phyloP scores from a whole-genome alignment of 78 protist genomes.

The Trichosphaerium sp. region DNA sequence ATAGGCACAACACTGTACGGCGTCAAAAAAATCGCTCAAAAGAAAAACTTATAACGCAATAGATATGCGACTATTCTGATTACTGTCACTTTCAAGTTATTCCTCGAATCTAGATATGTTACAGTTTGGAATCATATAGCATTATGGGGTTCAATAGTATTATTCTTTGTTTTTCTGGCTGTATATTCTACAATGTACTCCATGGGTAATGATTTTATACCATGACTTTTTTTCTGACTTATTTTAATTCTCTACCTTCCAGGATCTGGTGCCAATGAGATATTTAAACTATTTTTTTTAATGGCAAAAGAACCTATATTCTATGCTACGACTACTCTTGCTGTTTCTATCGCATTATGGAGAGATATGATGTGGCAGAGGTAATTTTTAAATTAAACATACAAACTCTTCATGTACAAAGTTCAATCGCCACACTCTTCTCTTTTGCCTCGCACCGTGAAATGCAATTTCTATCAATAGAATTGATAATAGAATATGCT shows the following conservation, averaged over 20 bases:
- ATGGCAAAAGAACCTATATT: too few species aligned
- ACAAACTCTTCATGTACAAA: too few species aligned
- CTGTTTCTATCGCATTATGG: slow-evolving; percentile 11
- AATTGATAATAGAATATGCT: too few species aligned
- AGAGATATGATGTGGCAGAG: slow-evolving; percentile 30
- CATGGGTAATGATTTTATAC: slow-evolving; percentile 7
- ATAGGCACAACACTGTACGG: slow-evolving; percentile 36
- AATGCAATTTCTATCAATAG: too few species aligned
- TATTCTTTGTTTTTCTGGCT: slow-evolving; percentile 10
- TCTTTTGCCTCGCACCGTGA: too few species aligned
- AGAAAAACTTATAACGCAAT: too few species aligned
- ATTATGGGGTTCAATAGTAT: slow-evolving; percentile 20
- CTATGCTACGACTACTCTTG: too few species aligned
- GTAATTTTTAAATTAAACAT: slow-evolving; percentile 2
- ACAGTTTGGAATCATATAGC: slow-evolving; percentile 10
- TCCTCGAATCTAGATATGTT: slow-evolving; percentile 18
- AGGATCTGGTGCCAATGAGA: slow-evolving; percentile 12
- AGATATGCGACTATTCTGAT: too few species aligned
- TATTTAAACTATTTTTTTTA: too few species aligned
- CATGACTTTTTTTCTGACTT: neutral
- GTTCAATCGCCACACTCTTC: too few species aligned
- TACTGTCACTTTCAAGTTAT: slow-evolving; percentile 30
- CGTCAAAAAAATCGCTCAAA: too few species aligned
- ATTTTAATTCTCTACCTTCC: slow-evolving; percentile 1
- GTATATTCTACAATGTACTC: slow-evolving; percentile 11